A percentile compares a stretch with the other conserved stretches of the same genome.
Conservation (phyloP, 768 basidiomycete genomes). For the Albatrellus ellisii region DNA sequence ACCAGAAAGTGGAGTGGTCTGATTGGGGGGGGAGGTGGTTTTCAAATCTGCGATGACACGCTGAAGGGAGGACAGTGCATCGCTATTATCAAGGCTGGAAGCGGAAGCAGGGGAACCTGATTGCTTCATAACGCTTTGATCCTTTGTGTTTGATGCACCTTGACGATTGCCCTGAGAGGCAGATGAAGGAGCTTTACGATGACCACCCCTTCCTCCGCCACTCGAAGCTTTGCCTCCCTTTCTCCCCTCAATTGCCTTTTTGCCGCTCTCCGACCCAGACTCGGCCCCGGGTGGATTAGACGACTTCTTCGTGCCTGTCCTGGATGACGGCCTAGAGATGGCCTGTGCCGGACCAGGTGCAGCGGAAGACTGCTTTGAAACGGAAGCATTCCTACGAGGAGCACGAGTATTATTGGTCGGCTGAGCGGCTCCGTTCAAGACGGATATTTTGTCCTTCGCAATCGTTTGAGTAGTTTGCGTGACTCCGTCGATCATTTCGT, state of each 20-base stretch:
- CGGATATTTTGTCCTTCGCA: slow-evolving; percentile 62
- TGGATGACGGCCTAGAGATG: slow-evolving; percentile 46
- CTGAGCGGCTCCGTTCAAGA: slow-evolving; percentile 19
- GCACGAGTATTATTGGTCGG: slow-evolving; percentile 36
- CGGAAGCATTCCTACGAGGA: slow-evolving; percentile 45
- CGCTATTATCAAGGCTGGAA: slow-evolving; percentile 51
- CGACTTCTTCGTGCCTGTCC: slow-evolving; percentile 51
- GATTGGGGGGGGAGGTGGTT: slow-evolving; percentile 59
- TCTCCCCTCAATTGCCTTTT: slow-evolving; percentile 40
- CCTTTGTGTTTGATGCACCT: slow-evolving; percentile 36
- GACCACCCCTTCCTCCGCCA: slow-evolving; percentile 21
- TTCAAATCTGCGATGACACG: slow-evolving; percentile 91
- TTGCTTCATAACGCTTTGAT: slow-evolving; percentile 11
- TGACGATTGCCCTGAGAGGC: slow-evolving; percentile 45
- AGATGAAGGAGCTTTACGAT: slow-evolving; percentile 22
- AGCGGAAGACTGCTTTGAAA: slow-evolving; percentile 27
- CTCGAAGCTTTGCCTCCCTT: slow-evolving; percentile 29
- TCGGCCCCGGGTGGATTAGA: slow-evolving; percentile 31
- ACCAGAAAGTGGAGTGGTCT: slow-evolving; percentile 24
- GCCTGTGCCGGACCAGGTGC: slow-evolving; percentile 16
- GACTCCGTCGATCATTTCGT: slow-evolving; percentile 73
- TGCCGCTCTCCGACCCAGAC: slow-evolving; percentile 61
- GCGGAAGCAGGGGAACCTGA: slow-evolving; percentile 31
- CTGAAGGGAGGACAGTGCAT: slow-evolving; percentile 79
- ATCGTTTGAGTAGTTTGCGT: slow-evolving; percentile 17